Base-by-base conservation (phyloP, 371 early-diverging fungal species). In the Umbelopsis sp. region DNA sequence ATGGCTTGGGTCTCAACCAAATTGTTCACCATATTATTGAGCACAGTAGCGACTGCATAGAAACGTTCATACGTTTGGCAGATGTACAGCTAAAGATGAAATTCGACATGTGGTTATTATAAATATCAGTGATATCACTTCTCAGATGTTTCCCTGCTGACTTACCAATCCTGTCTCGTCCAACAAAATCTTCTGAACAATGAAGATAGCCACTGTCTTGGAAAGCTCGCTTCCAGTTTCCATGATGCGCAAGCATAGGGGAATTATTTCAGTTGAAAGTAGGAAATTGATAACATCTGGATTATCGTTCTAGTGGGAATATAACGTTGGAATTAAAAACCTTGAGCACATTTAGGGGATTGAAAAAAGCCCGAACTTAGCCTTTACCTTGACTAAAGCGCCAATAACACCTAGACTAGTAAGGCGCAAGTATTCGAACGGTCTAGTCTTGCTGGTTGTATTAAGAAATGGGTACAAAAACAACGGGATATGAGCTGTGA, bases 41-140 rank as follows among this genome's bases (percentile, higher is more conserved):
- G 85, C 20, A 99, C 97, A 6, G 96, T 94, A 45, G 93, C 93
- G 18, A 99, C 98, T 22, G 99, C 99, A 72, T 93, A 94, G 81
- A 99, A 97, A 11, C 99, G 90, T 70, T 99, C 96, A 65, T 94
- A 97, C 41, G 99, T 98, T 80, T 98, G 97, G 72, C 97, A 97
- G 50, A 99, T 95, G 80, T 99, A 99, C 73, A 57, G 57, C 57
- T 57, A n/a, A n/a, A 32, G 20, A 3, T 48, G n/a, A 48, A 48
- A 11, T 7, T 6, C 20, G 7, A 46, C 7, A 41, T 41, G 41
- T 41, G 41, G 41, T 41, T 41, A 41, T 41, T 41, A 29, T 29
- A 3, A 29, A 29, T 29, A 29, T 29, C 1, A 29, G 29, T 29
- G 29, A 22, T 29, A 29, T 29, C 29, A 4, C 12, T 7, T 41